Percentiles rank a stretch among this genome's conserved stretches.
These are phyloP conservation scores for Solanum etuberosum DNA, from an alignment of 257 asterid genomes.

Conservation along the genomic window DNA sequence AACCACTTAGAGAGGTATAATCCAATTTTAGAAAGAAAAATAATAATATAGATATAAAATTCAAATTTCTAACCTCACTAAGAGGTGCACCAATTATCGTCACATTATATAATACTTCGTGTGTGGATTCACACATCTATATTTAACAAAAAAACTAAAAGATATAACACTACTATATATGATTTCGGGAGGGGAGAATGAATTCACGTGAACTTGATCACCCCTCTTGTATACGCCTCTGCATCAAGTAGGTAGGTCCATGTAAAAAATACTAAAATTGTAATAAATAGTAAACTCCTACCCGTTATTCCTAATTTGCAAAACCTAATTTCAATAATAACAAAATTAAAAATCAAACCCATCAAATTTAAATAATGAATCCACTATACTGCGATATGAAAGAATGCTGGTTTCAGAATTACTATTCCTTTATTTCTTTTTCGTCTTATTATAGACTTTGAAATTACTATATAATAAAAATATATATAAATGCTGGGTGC, in stretches of 20 bases:
- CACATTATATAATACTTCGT: background rate
- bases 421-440: background rate
- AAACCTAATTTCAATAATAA: background rate
- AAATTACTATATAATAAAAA: background rate
- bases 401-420: background rate
- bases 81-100: background rate
- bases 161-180: no score
- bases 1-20: background rate
- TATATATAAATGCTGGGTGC: background rate
- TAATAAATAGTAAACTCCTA: background rate
- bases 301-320: background rate
- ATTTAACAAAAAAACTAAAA: no score
- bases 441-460: background rate
- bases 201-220: no score
- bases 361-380: background rate
- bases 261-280: background rate
- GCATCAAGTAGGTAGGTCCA: background rate
- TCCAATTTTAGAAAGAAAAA: no score
- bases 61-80: background rate
- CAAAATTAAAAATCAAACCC: background rate
- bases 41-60: no score
- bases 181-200: fast-evolving
- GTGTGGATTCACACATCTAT: background rate
- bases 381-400: background rate
- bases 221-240: no score